These are phyloP conservation scores for Pseudogymnoascus sp. DNA, from an alignment of 2,329 filamentous ascomycete species.

Conservation along the genomic window DNA sequence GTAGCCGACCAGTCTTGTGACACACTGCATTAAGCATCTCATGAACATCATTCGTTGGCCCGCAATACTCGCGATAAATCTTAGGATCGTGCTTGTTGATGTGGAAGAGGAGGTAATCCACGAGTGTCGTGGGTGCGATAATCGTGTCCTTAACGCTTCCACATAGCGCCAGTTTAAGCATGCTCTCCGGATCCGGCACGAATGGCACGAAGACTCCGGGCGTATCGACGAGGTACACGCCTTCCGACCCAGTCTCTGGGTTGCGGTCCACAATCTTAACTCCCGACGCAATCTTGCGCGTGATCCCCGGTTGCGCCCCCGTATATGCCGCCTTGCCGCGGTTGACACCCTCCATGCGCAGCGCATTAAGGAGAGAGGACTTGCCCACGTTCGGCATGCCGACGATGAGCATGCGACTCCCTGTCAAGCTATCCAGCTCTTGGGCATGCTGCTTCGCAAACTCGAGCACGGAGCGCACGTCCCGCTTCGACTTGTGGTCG, in stretches of 20 bases:
- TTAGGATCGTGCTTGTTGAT: conserved; percentile 52
- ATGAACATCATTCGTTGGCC: conserved; percentile 78
- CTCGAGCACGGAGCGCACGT: conserved; percentile 37
- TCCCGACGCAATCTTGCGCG: conserved; percentile 72
- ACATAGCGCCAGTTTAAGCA: conserved; percentile 91
- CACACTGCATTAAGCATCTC: conserved; percentile 67
- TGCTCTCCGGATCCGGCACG: conserved; percentile 73
- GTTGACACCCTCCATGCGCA: conserved; percentile 62
- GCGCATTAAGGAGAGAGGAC: conserved; percentile 82
- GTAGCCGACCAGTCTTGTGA: conserved; percentile 65
- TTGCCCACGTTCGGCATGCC: conserved; percentile 99
- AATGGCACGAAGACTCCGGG: conserved; percentile 95
- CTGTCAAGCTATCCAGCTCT: conserved; percentile 58
- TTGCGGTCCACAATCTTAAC: conserved; percentile 67
- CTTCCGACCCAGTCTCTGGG: conserved; percentile 34
- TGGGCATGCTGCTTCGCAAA: conserved; percentile 44
- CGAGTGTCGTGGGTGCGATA: conserved; percentile 68
- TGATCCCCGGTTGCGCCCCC: conserved; percentile 82
- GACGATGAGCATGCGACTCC: conserved; percentile 79
- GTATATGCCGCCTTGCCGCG: conserved; percentile 68
- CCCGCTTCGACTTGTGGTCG: conserved; percentile 38
- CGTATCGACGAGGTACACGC: conserved; percentile 80
- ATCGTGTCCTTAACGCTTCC: conserved; percentile 87
- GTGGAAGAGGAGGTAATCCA: conserved; percentile 83
- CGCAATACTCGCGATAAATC: conserved; percentile 42